Evolutionary conservation across 1,139 yeast species (phyloP).

Genomic region (Candida gigantensis): DNA sequence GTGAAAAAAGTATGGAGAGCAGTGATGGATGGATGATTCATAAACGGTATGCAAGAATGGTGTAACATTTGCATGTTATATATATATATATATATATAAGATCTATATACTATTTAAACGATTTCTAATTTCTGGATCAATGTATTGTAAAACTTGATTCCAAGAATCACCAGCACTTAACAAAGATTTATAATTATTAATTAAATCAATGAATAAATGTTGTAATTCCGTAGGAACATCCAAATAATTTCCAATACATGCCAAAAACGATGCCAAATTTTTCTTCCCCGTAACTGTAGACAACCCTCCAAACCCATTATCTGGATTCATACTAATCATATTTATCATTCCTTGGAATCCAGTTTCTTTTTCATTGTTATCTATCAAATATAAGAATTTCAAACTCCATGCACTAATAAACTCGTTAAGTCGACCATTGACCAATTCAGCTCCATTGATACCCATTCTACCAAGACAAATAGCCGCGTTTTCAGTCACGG

Average conservation of each 20-base stretch:
- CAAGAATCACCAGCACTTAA: constrained; percentile 53
- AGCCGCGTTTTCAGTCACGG: constrained; percentile 87
- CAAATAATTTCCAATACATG: constrained; percentile 63
- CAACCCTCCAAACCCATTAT: constrained; percentile 54
- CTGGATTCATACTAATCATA: constrained; percentile 65
- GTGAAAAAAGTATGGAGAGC: constrained; percentile 10
- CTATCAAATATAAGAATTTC: constrained; percentile 62
- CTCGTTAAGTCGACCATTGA: constrained; percentile 56
- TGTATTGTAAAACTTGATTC: constrained; percentile 31
- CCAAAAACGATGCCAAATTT: constrained; percentile 57
- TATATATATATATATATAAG: neutral
- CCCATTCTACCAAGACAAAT: constrained; percentile 92
- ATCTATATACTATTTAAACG: constrained; percentile 8
- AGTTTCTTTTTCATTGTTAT: constrained; percentile 79
- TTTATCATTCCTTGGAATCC: constrained; percentile 77
- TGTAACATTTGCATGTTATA: neutral
- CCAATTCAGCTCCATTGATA: constrained; percentile 51
- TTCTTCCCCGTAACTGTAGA: constrained; percentile 47
- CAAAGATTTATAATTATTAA: constrained; percentile 48
- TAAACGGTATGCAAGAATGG: neutral
- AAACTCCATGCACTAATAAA: constrained; percentile 68
- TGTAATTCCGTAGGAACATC: constrained; percentile 51
- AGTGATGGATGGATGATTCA: neutral
- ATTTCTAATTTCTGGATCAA: constrained; percentile 20
- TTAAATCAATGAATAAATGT: constrained; percentile 44